A percentile compares a stretch with the other conserved stretches of the same genome.
These are phyloP conservation scores for Didymella glomerata DNA, from an alignment of 2,329 filamentous ascomycete species.

Conservation along the genomic window DNA sequence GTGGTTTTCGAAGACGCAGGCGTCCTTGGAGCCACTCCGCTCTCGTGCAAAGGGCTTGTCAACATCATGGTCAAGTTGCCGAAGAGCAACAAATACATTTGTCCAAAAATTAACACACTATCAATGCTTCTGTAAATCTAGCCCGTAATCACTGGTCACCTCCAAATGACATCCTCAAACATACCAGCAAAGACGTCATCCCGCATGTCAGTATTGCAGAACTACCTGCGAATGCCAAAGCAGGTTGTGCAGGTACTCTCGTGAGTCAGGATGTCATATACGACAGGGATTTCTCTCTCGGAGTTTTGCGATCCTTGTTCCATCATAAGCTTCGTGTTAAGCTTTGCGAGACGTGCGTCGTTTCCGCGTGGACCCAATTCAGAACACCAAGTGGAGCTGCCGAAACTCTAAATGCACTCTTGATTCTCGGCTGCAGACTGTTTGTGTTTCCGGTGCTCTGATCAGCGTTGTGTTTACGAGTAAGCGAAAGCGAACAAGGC, in stretches of 20 bases:
- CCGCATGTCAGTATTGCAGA: no score
- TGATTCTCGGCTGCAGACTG: neutral
- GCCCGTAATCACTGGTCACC: neutral
- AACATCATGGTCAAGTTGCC: neutral
- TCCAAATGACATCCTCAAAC: neutral
- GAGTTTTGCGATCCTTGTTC: constrained; percentile 7
- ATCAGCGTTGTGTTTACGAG: neutral
- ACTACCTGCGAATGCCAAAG: neutral
- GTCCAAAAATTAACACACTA: neutral
- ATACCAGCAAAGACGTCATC: neutral
- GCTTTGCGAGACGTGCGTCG: constrained; percentile 21
- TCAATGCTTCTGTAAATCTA: neutral
- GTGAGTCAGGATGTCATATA: neutral
- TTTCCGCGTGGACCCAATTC: constrained; percentile 11
- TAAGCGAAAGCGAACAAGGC: neutral
- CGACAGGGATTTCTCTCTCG: neutral
- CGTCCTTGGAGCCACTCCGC: neutral
- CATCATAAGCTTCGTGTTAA: constrained; percentile 10
- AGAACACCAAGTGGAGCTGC: constrained; percentile 3
- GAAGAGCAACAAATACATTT: neutral
- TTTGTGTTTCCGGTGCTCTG: neutral
- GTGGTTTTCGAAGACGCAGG: neutral
- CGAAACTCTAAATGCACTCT: constrained; percentile 10
- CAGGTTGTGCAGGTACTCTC: neutral
- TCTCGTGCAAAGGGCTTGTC: neutral